Base-by-base conservation (phyloP, 441 rosid species). In the Sinapis alba region DNA sequence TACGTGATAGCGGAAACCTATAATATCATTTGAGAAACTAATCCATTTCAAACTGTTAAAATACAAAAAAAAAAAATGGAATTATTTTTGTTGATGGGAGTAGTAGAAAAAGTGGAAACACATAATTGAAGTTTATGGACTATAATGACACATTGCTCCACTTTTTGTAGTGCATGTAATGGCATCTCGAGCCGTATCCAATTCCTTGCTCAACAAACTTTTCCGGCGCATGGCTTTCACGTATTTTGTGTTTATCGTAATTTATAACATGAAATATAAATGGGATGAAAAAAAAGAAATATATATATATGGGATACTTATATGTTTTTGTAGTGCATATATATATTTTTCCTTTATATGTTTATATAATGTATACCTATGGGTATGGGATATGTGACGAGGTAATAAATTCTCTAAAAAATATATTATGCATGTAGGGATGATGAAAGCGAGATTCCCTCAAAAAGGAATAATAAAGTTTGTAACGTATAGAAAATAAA, bases 171-270 rank as follows among this genome's bases (percentile, higher is more conserved):
- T 62, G 57, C 75, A 76, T 76, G 79, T 69, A 75, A 69, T 69
- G 70, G 51, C 70, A 76, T 69, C 70, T 69, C 59, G 51, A 69
- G 28, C 70, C 69, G 74, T 69, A 76, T 70, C 80, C 67, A 69
- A 70, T 70, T 76, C 80, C 34, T 68, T 64, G 41, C 75, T 76
- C 71, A 77, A 65, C 80, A 43, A 77, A 65, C 80, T 77, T 77
- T 71, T 77, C 73, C 11, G 80, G 59, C 60, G 69, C 69, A 77
- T 59, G 59, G 73, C 73, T 71, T 65, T 77, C 80, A 71, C 73
- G 62, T 65, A 58, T 47, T 62, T 50, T 77, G 56, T 41, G 63
- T 65, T 11, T 71, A 65, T 59, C 61, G 8, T 62, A 28, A 69
- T 34, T 28, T 56, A 13, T 26, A 43, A 8, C 13, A 6, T 53